Conservation (phyloP, 768 basidiomycete species). For the Coprinopsis sp. region DNA sequence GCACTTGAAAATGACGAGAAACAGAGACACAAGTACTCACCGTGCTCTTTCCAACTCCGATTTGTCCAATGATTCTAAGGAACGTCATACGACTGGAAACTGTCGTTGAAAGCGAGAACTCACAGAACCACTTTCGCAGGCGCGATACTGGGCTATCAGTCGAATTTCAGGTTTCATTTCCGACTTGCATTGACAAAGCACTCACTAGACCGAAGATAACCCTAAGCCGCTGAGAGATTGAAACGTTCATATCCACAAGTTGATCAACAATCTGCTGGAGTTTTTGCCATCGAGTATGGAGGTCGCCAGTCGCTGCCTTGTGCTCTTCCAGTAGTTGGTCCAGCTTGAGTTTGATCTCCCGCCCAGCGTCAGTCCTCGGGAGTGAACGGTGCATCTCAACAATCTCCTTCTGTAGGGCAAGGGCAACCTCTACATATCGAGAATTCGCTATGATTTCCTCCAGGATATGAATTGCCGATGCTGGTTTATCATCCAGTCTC, state of each 20-base stretch:
- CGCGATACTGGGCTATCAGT: too few species aligned
- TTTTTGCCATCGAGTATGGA: neutral
- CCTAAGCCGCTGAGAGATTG: too few species aligned
- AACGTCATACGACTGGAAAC: too few species aligned
- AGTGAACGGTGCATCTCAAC: neutral
- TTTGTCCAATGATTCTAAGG: too few species aligned
- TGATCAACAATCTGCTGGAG: too few species aligned
- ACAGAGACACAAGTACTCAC: neutral
- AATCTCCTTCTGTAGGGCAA: constrained; percentile 3
- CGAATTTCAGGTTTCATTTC: too few species aligned
- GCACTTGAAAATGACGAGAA: neutral
- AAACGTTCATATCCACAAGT: too few species aligned
- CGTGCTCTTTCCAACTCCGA: neutral
- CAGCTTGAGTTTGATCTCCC: neutral
- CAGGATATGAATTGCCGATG: neutral
- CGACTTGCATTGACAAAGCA: too few species aligned
- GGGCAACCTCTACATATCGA: too few species aligned
- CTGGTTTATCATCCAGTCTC: constrained; percentile 5
- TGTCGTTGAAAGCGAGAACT: too few species aligned
- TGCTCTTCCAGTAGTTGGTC: constrained; percentile 25
- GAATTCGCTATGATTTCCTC: neutral
- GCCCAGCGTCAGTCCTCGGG: neutral
- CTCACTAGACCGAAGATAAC: too few species aligned
- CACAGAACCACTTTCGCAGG: too few species aligned
- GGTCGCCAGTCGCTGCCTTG: neutral